Evolutionary conservation across 176 grass and related monocot genomes (phyloP).

Genomic region (Hordeum vulgare): MorexV3_pseudomolecules_assembly NC_058518.1:88979001-88979500

Average conservation of each 20-base stretch:
- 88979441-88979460: conserved; percentile 44
- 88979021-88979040: neutral
- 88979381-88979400: neutral
- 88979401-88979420: neutral
- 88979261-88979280: neutral
- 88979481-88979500: conserved; percentile 53
- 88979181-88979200: neutral
- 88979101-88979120: neutral
- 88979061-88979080: neutral
- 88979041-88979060: neutral
- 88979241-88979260: neutral
- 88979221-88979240: neutral
- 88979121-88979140: neutral
- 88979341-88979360: neutral
- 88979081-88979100: neutral
- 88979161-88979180: neutral
- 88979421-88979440: neutral
- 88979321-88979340: neutral
- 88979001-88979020: neutral
- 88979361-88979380: neutral
- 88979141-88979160: neutral
- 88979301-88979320: neutral
- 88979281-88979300: neutral
- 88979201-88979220: neutral
- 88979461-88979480: conserved; percentile 67